Base-by-base conservation (phyloP, 2,329 filamentous ascomycete species). In the Diaporthe longicolla region DNA sequence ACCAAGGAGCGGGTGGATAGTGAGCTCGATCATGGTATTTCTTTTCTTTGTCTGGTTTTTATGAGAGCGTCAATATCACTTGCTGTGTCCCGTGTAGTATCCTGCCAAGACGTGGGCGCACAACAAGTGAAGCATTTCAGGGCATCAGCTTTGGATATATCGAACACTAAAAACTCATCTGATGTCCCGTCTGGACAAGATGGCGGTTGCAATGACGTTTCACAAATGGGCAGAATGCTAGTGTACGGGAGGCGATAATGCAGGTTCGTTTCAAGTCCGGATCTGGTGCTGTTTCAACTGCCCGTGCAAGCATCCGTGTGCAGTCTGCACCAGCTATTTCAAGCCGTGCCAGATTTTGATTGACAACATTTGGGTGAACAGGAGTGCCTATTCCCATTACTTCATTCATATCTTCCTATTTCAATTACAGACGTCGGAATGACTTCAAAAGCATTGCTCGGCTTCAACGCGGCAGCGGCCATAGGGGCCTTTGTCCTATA, bases 381-480 rank as follows among this genome's bases (percentile, higher is more conserved):
- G 29, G 29, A 32, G 5, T 4, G 29, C 5, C 1, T 32, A 6
- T 5, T 5, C 29, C 3, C 11, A n/a, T 11, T 5, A 9, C 10
- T 29, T 29, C 8, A 29, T 2, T 24, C 17, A 32, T 17, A 19
- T 17, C 5, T 1, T 43, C 40, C 15, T 19, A 21, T 26, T 17
- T 1, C 4, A 17, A 45, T 48, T 8, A 9, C 11, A 66, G 6
- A 40, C 43, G 15, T 43, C 8, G 9, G 6, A 24, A 72, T 65
- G 58, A 48, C 58, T 37, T 72, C 70, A 6, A 72, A 72, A 48
- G 24, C 61, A 66, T 29, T 72, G 19, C 19, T 72, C 15, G 57
- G 58, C 48, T 57, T 72, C 57, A 72, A 72, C 35, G 58, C 58
- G 2, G 57, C 45, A 9, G 61, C 58, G 10, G 29, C 52, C 45